Percentiles rank a stretch among this genome's conserved stretches.
These are phyloP conservation scores for Boletus subcaerulescens DNA, from an alignment of 768 basidiomycete genomes.

Conservation along the genomic window DNA sequence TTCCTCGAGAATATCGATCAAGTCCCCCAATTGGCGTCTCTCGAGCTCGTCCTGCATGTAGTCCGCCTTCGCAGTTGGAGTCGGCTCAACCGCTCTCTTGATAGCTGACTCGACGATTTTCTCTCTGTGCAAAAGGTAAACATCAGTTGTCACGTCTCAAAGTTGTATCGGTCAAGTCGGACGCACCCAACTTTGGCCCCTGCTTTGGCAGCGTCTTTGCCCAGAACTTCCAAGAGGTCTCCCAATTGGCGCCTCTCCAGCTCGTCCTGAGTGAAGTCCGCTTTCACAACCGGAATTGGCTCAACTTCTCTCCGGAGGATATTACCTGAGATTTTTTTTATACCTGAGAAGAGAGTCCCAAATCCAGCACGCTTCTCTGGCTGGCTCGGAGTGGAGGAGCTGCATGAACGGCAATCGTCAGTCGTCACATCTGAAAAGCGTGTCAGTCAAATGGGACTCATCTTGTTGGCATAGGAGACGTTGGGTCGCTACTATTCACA, in stretches of 20 bases:
- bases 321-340: too few species aligned
- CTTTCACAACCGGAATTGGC: too few species aligned
- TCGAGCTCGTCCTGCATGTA: too few species aligned
- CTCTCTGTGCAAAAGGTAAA: not conserved
- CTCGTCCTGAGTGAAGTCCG: too few species aligned
- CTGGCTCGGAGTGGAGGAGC: not conserved
- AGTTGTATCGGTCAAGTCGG: too few species aligned
- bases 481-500: not conserved
- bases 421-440: not conserved
- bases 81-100: not conserved
- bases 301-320: too few species aligned
- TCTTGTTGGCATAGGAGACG: not conserved
- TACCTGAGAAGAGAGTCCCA: too few species aligned
- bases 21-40: too few species aligned
- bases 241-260: not conserved
- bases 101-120: not conserved
- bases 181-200: not conserved
- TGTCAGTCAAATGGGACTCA: not conserved
- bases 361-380: not conserved
- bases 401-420: not conserved
- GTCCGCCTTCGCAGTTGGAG: not conserved
- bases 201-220: not conserved
- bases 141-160: not conserved
- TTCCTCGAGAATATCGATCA: too few species aligned
- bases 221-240: not conserved